Base-by-base conservation (phyloP, 495 filamentous ascomycete species). In the Talaromyces trachyspermus region DNA sequence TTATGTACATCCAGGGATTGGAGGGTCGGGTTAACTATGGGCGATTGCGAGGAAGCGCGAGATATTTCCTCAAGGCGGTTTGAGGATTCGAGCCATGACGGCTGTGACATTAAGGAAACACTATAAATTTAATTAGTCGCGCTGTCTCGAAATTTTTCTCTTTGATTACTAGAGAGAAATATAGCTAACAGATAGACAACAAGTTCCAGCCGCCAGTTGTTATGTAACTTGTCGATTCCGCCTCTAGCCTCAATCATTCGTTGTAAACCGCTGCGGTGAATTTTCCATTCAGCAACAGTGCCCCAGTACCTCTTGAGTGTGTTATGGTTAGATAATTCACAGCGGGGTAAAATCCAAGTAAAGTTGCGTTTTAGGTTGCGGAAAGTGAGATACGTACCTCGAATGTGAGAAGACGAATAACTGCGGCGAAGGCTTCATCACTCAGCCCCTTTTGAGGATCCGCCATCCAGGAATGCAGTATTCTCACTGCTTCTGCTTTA, bases 301-400 rank as follows among this genome's bases (percentile, higher is more conserved):
- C 59, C 59, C 59, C 59, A 62, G 35, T 62, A 62, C 39, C 59
- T 48, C 59, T 62, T 19, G 12, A 38, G n/a, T n/a, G n/a, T n/a
- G n/a, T n/a, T 12, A 30, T 30, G 7, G 6, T 7, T 30, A 6
- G 12, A 30, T 30, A 6, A 30, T 6, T 12, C 12, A 15, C 23
- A 27, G 39, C 22, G 2, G 22, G 9, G 15, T 1, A 3, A 4
- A 23, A 11, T 23, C 4, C 18, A 23, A 11, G 38, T 10, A 25
- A 20, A 5, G n/a, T n/a, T n/a, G n/a, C n/a, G n/a, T n/a, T n/a
- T n/a, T n/a, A n/a, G n/a, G n/a, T n/a, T n/a, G n/a, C n/a, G n/a
- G n/a, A 40, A 37, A 27, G 24, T 22, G 9, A 24, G 2, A 18
- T 4, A 51, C 45, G 23, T 46, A 62, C 59, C 49, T 62, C 59